Percentiles rank a stretch among this genome's conserved stretches.
phyloP scores from a whole-genome alignment of 192 early-diverging fungal genomes.

The Powellomyces hirtus region DNA sequence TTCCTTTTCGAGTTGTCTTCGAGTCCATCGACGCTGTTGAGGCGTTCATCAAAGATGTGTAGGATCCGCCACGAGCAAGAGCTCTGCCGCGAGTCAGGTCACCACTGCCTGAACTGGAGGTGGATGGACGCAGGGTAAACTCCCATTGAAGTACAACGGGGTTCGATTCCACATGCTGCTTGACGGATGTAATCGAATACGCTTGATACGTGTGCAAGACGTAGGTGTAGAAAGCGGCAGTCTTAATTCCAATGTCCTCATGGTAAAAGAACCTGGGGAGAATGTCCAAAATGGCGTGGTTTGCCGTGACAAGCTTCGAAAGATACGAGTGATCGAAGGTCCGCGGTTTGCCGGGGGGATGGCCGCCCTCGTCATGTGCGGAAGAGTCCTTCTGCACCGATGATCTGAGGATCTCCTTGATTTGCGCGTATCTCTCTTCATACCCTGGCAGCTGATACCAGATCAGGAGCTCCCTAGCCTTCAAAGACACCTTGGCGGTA shows the following conservation, averaged over 20 bases:
- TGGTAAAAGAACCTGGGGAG: slow-evolving; percentile 93
- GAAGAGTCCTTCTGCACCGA: slow-evolving; percentile 38
- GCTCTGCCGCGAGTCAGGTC: background rate
- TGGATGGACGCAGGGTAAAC: slow-evolving; percentile 47
- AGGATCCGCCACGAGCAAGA: background rate
- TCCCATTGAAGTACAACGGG: slow-evolving; percentile 51
- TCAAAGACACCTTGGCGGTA: slow-evolving; percentile 87
- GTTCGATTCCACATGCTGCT: slow-evolving; percentile 33
- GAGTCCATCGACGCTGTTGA: slow-evolving; percentile 32
- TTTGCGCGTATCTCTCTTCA: slow-evolving; percentile 81
- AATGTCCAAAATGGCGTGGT: slow-evolving; percentile 94
- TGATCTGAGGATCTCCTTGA: slow-evolving; percentile 76
- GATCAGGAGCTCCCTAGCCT: slow-evolving; percentile 92
- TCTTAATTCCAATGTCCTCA: slow-evolving; percentile 62
- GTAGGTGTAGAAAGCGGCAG: slow-evolving; percentile 94
- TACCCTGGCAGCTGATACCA: slow-evolving; percentile 89
- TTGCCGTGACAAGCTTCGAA: slow-evolving; percentile 75
- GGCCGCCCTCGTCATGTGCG: background rate
- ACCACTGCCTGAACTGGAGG: background rate
- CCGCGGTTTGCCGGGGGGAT: background rate
- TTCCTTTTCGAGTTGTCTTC: slow-evolving; percentile 78
- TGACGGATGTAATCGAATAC: slow-evolving; percentile 86
- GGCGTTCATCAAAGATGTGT: background rate
- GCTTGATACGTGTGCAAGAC: slow-evolving; percentile 96
- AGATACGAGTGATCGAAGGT: slow-evolving; percentile 52